phyloP scores from a whole-genome alignment of 2,329 filamentous ascomycete genomes.

The Colletotrichum shisoi region DNA sequence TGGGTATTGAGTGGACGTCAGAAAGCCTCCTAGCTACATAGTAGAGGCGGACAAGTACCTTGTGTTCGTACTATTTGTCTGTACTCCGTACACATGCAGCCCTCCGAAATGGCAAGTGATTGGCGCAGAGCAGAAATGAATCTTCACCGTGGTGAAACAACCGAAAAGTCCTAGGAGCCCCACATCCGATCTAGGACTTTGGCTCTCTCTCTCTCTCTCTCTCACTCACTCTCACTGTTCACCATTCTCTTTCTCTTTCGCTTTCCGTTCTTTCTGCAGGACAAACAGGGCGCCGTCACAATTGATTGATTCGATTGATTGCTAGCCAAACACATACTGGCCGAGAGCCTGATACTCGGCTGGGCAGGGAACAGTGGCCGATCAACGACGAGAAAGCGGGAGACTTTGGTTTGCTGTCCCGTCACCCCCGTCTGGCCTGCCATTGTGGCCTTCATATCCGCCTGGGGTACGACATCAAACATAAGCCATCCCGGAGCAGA shows the following conservation, averaged over 20 bases:
- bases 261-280: background rate
- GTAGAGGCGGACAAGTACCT: background rate
- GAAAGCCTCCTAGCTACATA: background rate
- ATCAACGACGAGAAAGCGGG: background rate
- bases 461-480: conserved; percentile 15
- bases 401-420: conserved; percentile 6
- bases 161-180: conserved; percentile 37
- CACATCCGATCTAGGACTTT: conserved; percentile 32
- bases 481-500: conserved; percentile 8
- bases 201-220: background rate
- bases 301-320: conserved; percentile 13
- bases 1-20: conserved; percentile 9
- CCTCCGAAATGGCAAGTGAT: conserved; percentile 12
- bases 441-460: background rate
- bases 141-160: conserved; percentile 36
- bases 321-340: conserved; percentile 2
- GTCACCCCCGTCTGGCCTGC: conserved; percentile 1
- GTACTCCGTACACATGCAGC: background rate
- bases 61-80: background rate
- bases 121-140: conserved; percentile 29
- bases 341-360: background rate
- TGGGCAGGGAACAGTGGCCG: background rate
- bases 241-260: background rate
- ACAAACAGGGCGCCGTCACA: conserved; percentile 22
- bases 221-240: background rate